Base-by-base conservation (phyloP, 306 rosid genomes). In the Luffa aegyptiaca region DNA sequence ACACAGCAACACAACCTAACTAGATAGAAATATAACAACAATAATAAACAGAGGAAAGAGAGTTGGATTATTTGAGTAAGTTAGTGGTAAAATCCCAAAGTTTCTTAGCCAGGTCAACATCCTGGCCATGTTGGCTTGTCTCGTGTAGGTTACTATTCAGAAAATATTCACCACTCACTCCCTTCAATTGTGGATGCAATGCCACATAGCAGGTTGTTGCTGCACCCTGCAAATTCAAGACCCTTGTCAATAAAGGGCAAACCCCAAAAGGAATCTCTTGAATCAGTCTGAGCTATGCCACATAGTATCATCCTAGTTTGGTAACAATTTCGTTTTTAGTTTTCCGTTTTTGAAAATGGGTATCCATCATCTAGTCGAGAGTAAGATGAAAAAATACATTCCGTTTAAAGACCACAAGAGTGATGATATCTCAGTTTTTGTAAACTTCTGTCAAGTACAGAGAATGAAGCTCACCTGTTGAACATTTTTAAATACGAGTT, bases 171-270 rank as follows among this genome's bases (percentile, higher is more conserved):
- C 97, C 91, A 58, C 87, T 88, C 58, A 91, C 75, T 77, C 92
- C 97, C 73, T 79, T 81, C 71, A 84, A 90, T 75, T 91, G 83
- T 21, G 92, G 95, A 56, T 94, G 85, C 84, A 94, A 74, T 61
- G 98, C 95, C 58, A 85, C 88, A 79, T 94, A 92, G 82, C 97
- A 92, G 13, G 91, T 88, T 82, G 98, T 94, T 57, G 97, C 94
- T 66, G 97, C 95, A 78, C 97, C 97, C 97, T 94, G 42, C 10
- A 83, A n/a, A 68, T 71, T 63, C 70, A 46, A 46, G n/a, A 78
- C 39, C 63, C 55, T 11, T 76, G 79, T 66, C 31, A 48, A 72
- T 52, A 63, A 42, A 42, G 36, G 18, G 18, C 16, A 41, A 18
- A 18, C 76, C 52, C 53, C 33, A 39, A 44, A 45, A 45, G 10